Percentiles rank a stretch among this genome's conserved stretches.
phyloP scores from a whole-genome alignment of 2,329 filamentous ascomycete species.

The Phialophora verrucosa region DNA sequence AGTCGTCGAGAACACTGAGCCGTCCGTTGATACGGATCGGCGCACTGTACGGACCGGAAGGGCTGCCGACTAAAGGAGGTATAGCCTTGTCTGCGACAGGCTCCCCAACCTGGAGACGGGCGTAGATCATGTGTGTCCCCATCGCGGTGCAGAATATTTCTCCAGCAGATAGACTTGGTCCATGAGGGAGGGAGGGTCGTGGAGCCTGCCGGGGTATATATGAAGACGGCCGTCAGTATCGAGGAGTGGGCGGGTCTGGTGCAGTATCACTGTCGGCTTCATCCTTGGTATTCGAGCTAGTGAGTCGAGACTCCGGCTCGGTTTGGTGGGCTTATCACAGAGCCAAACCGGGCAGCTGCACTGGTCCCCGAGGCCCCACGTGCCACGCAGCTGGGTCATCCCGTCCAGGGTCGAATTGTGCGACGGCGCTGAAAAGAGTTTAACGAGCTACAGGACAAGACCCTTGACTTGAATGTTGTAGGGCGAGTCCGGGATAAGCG shows the following conservation, averaged over 20 bases:
- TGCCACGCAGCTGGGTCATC: background rate
- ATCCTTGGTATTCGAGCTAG: constrained; percentile 3
- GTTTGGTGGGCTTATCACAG: constrained; percentile 4
- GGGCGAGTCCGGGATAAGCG: constrained; percentile 1
- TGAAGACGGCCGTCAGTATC: background rate
- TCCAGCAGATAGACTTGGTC: background rate
- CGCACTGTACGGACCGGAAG: background rate
- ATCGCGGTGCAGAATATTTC: background rate
- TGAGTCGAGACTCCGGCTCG: background rate
- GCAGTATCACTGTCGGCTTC: background rate
- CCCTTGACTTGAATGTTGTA: background rate
- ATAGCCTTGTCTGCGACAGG: constrained; percentile 22
- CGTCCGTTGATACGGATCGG: constrained; percentile 25
- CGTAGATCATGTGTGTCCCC: constrained; percentile 28
- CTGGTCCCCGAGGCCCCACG: background rate
- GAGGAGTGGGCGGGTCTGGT: background rate
- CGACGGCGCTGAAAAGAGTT: constrained; percentile 4
- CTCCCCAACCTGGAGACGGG: constrained; percentile 19
- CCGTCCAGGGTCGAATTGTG: background rate
- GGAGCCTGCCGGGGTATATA: constrained; percentile 3
- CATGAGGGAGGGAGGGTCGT: background rate
- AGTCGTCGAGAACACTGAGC: constrained; percentile 30
- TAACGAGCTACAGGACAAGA: background rate
- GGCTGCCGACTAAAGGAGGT: constrained; percentile 10
- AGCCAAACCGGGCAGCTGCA: constrained; percentile 1